Percentiles rank a stretch among this genome's conserved stretches.
Evolutionary conservation across 768 basidiomycete genomes (phyloP).

Genomic region (Exidia glandulosa): DNA sequence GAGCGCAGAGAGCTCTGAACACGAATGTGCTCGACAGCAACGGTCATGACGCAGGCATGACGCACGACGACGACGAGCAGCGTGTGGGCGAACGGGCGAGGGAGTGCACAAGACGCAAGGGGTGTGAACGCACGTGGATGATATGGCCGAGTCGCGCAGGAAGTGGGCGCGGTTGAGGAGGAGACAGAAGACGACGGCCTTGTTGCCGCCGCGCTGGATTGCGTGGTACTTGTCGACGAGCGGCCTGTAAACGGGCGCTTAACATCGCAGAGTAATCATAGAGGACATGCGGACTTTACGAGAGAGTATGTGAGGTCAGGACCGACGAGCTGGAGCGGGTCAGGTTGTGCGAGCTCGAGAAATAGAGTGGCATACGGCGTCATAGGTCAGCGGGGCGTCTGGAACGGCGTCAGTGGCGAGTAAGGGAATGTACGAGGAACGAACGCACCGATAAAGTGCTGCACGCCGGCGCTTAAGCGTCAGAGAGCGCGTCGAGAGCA

Average conservation of each 20-base stretch:
- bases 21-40: no score
- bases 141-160: slow-evolving; percentile 61
- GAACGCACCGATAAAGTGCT: slow-evolving; percentile 63
- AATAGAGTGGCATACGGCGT: slow-evolving; percentile 43
- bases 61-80: no score
- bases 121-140: slow-evolving; percentile 31
- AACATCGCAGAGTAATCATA: background rate
- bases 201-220: slow-evolving; percentile 63
- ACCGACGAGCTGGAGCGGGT: slow-evolving; percentile 46
- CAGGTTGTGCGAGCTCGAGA: slow-evolving; percentile 1
- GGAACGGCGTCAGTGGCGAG: background rate
- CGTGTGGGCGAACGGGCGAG: no score
- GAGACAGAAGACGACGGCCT: slow-evolving; percentile 78
- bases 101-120: background rate
- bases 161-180: slow-evolving; percentile 84
- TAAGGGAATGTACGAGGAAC: slow-evolving; percentile 1
- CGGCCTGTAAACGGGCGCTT: slow-evolving; percentile 35
- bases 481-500: background rate
- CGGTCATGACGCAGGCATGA: no score
- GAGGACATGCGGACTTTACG: slow-evolving; percentile 25
- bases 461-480: slow-evolving; percentile 4
- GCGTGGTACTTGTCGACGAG: slow-evolving; percentile 76
- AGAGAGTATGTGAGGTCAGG: slow-evolving; percentile 90
- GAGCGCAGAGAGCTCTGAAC: no score
- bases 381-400: slow-evolving; percentile 80